These are phyloP conservation scores for Macadamia integrifolia DNA, from an alignment of 164 flowering plant genomes.

Conservation along the genomic window DNA sequence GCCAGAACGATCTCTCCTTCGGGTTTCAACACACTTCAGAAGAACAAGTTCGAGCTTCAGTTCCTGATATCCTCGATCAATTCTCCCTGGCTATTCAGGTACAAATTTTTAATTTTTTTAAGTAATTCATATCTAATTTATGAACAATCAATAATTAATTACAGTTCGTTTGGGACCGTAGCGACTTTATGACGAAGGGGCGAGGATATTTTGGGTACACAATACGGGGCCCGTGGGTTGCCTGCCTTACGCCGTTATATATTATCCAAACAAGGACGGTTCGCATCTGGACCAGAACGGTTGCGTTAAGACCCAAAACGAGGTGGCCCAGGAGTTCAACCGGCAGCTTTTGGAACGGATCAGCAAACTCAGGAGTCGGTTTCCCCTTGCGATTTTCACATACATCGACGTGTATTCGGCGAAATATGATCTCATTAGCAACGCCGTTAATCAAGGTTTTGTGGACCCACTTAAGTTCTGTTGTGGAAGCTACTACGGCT, in stretches of 20 bases:
- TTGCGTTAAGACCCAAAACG: constrained; percentile 42
- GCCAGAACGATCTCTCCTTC: too few species aligned
- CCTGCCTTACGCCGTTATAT: constrained; percentile 36
- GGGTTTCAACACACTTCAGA: too few species aligned
- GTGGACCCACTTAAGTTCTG: constrained; percentile 51
- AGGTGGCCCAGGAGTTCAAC: constrained; percentile 48
- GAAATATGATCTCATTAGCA: constrained; percentile 41
- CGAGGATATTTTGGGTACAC: constrained; percentile 61
- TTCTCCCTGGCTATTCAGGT: neutral
- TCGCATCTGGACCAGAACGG: constrained; percentile 33
- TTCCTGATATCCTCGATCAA: neutral
- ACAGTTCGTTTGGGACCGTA: constrained; percentile 7
- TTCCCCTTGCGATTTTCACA: constrained; percentile 43
- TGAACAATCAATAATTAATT: neutral
- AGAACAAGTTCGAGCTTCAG: neutral
- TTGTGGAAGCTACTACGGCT: constrained; percentile 44
- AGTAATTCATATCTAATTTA: neutral
- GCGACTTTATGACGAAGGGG: constrained; percentile 47
- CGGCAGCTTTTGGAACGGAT: constrained; percentile 39
- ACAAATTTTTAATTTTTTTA: neutral
- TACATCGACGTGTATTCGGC: constrained; percentile 53
- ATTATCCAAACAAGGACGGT: constrained; percentile 35
- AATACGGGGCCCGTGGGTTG: constrained; percentile 67
- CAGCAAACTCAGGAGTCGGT: constrained; percentile 34
- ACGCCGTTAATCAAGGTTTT: constrained; percentile 45